phyloP scores from a whole-genome alignment of 106 monocot genomes.

The Acanthochlamys bracteata region DNA sequence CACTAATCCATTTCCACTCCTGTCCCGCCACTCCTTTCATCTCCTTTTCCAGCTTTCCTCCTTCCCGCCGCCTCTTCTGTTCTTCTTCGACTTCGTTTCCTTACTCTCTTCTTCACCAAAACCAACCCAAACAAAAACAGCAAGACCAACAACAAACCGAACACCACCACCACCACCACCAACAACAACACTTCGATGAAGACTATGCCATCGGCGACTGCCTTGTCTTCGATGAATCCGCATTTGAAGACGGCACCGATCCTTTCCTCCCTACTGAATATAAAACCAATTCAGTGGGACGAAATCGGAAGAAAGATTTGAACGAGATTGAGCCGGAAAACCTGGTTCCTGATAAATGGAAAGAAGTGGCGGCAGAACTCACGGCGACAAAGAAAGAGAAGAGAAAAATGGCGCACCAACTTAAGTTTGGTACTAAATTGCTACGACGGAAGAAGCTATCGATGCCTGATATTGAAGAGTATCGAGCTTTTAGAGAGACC shows the following conservation, averaged over 20 bases:
- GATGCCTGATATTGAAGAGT: slow-evolving; percentile 51
- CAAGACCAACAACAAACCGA: not conserved
- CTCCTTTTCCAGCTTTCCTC: slow-evolving; percentile 2
- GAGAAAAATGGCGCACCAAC: slow-evolving; percentile 54
- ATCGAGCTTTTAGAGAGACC: slow-evolving; percentile 36
- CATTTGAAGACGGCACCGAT: slow-evolving; percentile 50
- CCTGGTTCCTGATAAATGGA: slow-evolving; percentile 83
- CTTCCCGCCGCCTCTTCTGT: not conserved
- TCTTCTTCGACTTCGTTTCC: slow-evolving; percentile 13
- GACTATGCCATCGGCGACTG: slow-evolving; percentile 68
- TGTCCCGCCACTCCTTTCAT: slow-evolving; percentile 12
- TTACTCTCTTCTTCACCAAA: not conserved
- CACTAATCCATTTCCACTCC: not conserved
- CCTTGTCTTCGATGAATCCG: slow-evolving; percentile 88
- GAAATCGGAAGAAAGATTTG: too few relatives aligned
- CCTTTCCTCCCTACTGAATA: slow-evolving; percentile 1
- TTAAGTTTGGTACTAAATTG: slow-evolving; percentile 66
- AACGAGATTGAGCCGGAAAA: slow-evolving; percentile 19
- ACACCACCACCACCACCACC: not conserved
- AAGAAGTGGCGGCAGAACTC: slow-evolving; percentile 54
- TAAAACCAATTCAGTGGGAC: too few relatives aligned
- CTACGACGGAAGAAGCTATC: slow-evolving; percentile 39
- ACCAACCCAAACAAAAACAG: not conserved
- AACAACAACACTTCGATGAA: slow-evolving; percentile 16
- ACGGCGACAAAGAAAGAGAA: slow-evolving; percentile 87